A percentile compares a stretch with the other conserved stretches of the same genome.
Evolutionary conservation across 1,139 yeast genomes (phyloP).

Genomic region (Groenewaldozyma sp.): DNA sequence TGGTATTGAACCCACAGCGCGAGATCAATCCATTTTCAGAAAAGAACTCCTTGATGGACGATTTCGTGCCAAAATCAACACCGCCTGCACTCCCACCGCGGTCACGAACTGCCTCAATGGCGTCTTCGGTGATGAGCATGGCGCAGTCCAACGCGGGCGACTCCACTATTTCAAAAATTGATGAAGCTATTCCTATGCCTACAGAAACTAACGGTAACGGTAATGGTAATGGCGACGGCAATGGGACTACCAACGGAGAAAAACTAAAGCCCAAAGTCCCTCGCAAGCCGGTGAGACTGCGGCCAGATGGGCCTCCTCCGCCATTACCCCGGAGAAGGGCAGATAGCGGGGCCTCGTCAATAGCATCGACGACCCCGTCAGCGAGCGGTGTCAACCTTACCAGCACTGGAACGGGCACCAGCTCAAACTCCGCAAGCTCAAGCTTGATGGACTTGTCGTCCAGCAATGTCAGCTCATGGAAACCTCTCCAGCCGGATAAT

Average conservation of each 20-base stretch:
- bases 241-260: background rate
- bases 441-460: constrained; percentile 14
- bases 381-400: too few species aligned
- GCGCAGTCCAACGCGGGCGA: background rate
- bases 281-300: constrained; percentile 15
- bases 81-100: constrained; percentile 16
- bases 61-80: constrained; percentile 20
- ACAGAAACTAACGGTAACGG: background rate
- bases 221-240: too few species aligned
- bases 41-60: constrained; percentile 15
- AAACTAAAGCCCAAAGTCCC: constrained; percentile 16
- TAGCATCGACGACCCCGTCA: constrained; percentile 2
- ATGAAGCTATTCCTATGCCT: background rate
- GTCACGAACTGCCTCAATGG: constrained; percentile 8
- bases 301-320: constrained; percentile 7
- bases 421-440: constrained; percentile 5
- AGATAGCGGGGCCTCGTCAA: constrained; percentile 5
- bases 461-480: constrained; percentile 12
- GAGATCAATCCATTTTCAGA: constrained; percentile 60
- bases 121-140: background rate
- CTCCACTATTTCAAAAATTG: background rate
- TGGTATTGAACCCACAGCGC: constrained; percentile 55
- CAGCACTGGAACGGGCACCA: constrained; percentile 5
- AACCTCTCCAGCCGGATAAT: constrained; percentile 16
- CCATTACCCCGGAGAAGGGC: constrained; percentile 10